These are phyloP conservation scores for Cercospora sp. DNA, from an alignment of 2,329 filamentous ascomycete genomes.

Conservation along the genomic window DNA sequence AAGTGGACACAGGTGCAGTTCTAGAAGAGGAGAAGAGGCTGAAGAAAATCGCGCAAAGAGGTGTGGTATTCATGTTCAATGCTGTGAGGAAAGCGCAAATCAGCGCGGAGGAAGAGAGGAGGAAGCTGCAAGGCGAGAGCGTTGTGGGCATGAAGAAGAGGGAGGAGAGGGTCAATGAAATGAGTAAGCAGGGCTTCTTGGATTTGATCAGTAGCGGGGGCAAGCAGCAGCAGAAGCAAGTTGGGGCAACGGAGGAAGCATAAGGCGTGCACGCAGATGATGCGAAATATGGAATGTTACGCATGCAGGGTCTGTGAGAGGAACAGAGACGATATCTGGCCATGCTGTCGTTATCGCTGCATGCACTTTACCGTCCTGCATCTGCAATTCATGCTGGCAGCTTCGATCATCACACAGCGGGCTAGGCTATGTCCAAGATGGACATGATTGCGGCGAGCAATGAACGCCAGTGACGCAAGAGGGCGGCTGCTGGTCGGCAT, in stretches of 20 bases:
- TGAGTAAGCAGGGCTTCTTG: constrained; percentile 95
- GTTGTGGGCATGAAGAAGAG: constrained; percentile 76
- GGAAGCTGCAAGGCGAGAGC: constrained; percentile 67
- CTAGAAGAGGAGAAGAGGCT: constrained; percentile 74
- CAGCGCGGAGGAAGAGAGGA: constrained; percentile 76
- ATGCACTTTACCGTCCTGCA: not conserved
- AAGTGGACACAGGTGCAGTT: constrained; percentile 52
- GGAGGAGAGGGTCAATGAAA: constrained; percentile 88
- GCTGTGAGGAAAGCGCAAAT: constrained; percentile 91
- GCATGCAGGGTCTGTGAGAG: not conserved
- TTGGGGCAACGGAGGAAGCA: not conserved
- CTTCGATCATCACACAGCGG: not conserved
- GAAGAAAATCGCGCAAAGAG: constrained; percentile 84
- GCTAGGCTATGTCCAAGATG: not conserved
- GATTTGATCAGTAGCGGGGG: constrained; percentile 73
- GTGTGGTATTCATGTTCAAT: constrained; percentile 96
- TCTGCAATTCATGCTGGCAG: not conserved
- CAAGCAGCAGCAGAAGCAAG: constrained; percentile 35
- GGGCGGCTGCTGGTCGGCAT: not conserved
- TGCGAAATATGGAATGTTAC: not conserved
- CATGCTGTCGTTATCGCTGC: not conserved
- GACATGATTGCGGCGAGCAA: not conserved
- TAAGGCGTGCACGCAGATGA: not conserved
- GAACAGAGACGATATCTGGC: not conserved
- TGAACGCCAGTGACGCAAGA: not conserved